phyloP scores from a whole-genome alignment of 176 grass and related monocot genomes.

The Miscanthus lutarioriparius region DNA sequence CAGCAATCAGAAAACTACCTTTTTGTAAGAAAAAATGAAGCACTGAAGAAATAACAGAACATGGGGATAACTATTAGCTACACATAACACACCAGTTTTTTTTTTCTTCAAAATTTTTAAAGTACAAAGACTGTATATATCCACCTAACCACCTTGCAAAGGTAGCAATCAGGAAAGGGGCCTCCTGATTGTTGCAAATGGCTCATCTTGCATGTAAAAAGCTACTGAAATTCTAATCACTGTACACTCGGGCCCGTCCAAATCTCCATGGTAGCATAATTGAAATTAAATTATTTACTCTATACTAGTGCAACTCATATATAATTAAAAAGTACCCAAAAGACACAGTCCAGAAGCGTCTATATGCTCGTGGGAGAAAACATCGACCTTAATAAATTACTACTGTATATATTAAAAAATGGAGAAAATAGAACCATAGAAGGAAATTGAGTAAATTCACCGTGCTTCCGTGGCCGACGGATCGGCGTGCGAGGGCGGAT shows the following conservation, averaged over 20 bases:
- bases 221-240: background rate
- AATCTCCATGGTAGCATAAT: background rate
- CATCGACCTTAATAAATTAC: background rate
- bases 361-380: no score
- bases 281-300: background rate
- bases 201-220: background rate
- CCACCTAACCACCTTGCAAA: background rate
- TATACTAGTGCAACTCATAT: background rate
- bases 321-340: background rate
- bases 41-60: background rate
- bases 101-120: background rate
- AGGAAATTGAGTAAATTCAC: constrained; percentile 11
- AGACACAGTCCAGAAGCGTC: background rate
- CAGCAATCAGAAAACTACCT: background rate
- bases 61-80: background rate
- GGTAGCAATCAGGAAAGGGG: background rate
- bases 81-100: background rate
- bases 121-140: background rate
- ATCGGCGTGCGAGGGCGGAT: constrained; percentile 66
- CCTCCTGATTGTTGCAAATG: background rate
- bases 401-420: background rate
- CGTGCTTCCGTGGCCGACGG: constrained; percentile 65
- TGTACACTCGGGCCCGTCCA: background rate
- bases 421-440: background rate
- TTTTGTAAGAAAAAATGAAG: background rate